A percentile compares a stretch with the other conserved stretches of the same genome.
Evolutionary conservation across 2,329 filamentous ascomycete genomes (phyloP).

Genomic region (Colletotrichum sp.): DNA sequence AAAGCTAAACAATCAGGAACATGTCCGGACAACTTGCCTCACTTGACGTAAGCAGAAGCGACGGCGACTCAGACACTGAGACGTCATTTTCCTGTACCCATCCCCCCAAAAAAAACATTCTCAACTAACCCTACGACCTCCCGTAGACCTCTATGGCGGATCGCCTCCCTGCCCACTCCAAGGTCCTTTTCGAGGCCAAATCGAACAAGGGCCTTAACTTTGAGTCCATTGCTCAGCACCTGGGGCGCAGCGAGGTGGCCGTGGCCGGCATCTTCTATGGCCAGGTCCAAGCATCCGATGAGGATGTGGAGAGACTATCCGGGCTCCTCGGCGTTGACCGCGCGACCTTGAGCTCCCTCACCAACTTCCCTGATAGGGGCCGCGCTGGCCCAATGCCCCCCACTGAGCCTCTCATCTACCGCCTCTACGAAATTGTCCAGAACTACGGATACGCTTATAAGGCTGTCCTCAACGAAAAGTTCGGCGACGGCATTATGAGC

Average conservation of each 20-base stretch:
- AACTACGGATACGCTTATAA: slow-evolving; percentile 98
- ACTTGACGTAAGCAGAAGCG: slow-evolving; percentile 39
- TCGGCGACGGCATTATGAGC: slow-evolving; percentile 94
- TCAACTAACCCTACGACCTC: not conserved
- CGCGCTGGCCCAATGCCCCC: slow-evolving; percentile 82
- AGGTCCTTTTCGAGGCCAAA: slow-evolving; percentile 82
- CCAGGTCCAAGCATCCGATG: slow-evolving; percentile 74
- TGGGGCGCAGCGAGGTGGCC: slow-evolving; percentile 83
- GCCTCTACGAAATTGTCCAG: slow-evolving; percentile 92
- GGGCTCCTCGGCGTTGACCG: slow-evolving; percentile 66
- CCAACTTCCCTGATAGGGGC: slow-evolving; percentile 81
- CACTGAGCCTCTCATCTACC: slow-evolving; percentile 85
- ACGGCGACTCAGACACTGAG: not conserved
- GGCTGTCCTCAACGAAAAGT: slow-evolving; percentile 94
- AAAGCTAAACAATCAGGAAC: not conserved
- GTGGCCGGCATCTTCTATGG: slow-evolving; percentile 92
- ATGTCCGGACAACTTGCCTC: slow-evolving; percentile 23
- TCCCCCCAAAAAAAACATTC: not conserved
- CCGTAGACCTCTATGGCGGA: slow-evolving; percentile 67
- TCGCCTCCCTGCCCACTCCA: slow-evolving; percentile 73
- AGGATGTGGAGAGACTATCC: slow-evolving; percentile 72
- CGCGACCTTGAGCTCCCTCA: slow-evolving; percentile 65
- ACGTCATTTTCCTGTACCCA: not conserved
- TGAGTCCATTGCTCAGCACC: slow-evolving; percentile 73
- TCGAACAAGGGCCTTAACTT: slow-evolving; percentile 78